Conservation (phyloP, 345 rosid species). For the Capsella bursapastoris region DNA sequence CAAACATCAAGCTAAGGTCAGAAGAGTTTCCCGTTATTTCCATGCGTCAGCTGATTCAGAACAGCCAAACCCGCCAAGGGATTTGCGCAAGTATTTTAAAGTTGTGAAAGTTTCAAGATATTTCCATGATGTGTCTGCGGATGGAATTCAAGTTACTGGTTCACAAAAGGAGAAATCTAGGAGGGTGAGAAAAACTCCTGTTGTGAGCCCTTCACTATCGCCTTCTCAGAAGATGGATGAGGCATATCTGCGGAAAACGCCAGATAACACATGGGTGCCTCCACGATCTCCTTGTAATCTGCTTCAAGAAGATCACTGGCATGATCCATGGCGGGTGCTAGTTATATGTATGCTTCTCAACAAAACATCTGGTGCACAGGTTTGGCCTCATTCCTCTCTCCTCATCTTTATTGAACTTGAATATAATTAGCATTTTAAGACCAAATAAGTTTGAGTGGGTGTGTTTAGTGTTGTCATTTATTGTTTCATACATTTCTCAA, state of each 20-base stretch:
- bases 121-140: conserved; percentile 33
- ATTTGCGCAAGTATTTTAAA: conserved; percentile 7
- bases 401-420: not conserved
- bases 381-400: conserved; percentile 30
- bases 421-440: not conserved
- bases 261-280: conserved; percentile 60
- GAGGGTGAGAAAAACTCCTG: conserved; percentile 33
- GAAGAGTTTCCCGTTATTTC: conserved; percentile 48
- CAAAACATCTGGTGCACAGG: conserved; percentile 65
- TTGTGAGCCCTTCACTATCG: conserved; percentile 42
- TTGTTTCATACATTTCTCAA: conserved; percentile 2
- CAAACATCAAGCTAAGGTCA: conserved; percentile 22
- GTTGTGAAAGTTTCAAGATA: conserved; percentile 48
- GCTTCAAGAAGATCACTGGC: conserved; percentile 64
- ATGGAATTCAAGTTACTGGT: not conserved
- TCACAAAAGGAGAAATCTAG: conserved; percentile 24
- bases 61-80: conserved; percentile 12
- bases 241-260: conserved; percentile 56
- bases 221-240: conserved; percentile 53
- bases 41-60: conserved; percentile 26
- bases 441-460: conserved; percentile 13
- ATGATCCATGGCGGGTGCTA: conserved; percentile 74
- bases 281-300: conserved; percentile 57
- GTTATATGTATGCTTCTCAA: conserved; percentile 81
- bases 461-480: conserved; percentile 1